Base-by-base conservation (phyloP, 2,329 filamentous ascomycete genomes). In the Phyllosticta citribraziliensis region DNA sequence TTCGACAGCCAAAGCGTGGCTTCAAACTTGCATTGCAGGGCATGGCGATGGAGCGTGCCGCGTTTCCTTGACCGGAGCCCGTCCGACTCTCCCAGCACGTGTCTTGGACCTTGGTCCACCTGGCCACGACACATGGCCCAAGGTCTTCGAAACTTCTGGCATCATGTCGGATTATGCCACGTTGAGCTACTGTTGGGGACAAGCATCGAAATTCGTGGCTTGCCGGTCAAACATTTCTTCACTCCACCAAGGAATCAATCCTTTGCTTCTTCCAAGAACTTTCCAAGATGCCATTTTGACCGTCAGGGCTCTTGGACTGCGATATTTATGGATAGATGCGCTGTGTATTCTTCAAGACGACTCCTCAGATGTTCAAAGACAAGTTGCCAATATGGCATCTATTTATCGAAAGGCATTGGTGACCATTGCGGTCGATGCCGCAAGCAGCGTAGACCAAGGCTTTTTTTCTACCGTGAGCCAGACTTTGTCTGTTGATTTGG, bases 281-380 rank as follows among this genome's bases (percentile, higher is more conserved):
- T 55, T 55, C 20, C 6, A 17, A 11, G 52, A 60, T 12, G 58
- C 58, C 0, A 24, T 60, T 2, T 0, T 20, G 5, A 25, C 55
- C 17, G 55, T 52, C 10, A 52, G 22, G 1, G 27, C n/a, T 12
- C 58, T 60, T n/a, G 52, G 58, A 2, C 6, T 55, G 0, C 52
- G 35, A 10, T 60, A 55, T 47, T 52, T 60, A 1, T 55, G 57
- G 63, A 63, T 65, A 12, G 62, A 63, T 52, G 56, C 58, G 1
- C 35, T 65, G 3, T 63, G 63, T 27, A 62, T 64, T 20, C 19
- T 63, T n/a, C 63, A 64, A 51, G 57, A 54, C 17, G 47, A 54
- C 14, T 2, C 17, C 8, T 17, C 11, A 2, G 57, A 54, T n/a
- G 52, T 51, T 51, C 4, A 58, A 40, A 14, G 20, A 11, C 51